Conservation (phyloP, 2,329 filamentous ascomycete genomes). For the Magnaporthales sp. region DNA sequence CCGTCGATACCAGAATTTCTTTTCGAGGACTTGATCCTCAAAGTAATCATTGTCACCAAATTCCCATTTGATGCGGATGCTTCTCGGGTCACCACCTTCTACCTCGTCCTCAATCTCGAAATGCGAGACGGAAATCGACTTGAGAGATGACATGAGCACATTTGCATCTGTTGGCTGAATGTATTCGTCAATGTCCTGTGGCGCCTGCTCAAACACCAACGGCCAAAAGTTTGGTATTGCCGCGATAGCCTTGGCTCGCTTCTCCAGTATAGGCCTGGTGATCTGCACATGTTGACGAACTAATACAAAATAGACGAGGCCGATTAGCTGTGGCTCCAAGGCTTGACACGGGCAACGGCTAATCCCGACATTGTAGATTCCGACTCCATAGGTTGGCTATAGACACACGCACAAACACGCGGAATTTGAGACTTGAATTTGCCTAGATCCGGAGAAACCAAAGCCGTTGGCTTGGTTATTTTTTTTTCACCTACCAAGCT, state of each 20-base stretch:
- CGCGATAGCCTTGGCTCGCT: conserved; percentile 61
- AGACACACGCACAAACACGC: neutral
- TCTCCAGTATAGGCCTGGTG: conserved; percentile 63
- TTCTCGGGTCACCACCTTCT: conserved; percentile 65
- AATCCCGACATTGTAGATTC: neutral
- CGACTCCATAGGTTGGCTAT: neutral
- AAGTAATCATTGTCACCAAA: conserved; percentile 81
- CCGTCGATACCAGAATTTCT: conserved; percentile 83
- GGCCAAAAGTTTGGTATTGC: conserved; percentile 88
- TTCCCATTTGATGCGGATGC: conserved; percentile 66
- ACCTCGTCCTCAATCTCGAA: conserved; percentile 63
- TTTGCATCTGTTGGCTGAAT: conserved; percentile 73
- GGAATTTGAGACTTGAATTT: neutral
- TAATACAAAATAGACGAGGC: neutral
- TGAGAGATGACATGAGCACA: conserved; percentile 61
- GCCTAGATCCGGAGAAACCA: neutral
- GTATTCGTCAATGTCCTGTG: conserved; percentile 78
- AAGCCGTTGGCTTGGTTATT: neutral
- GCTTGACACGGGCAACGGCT: neutral
- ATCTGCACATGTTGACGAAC: conserved; percentile 51
- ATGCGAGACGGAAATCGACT: conserved; percentile 62
- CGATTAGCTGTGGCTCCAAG: neutral
- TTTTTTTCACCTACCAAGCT: conserved; percentile 58
- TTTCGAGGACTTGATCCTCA: conserved; percentile 67
- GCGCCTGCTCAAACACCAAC: conserved; percentile 83